Conservation (phyloP, 2,329 filamentous ascomycete species). For the Macroventuria anomochaeta region DNA sequence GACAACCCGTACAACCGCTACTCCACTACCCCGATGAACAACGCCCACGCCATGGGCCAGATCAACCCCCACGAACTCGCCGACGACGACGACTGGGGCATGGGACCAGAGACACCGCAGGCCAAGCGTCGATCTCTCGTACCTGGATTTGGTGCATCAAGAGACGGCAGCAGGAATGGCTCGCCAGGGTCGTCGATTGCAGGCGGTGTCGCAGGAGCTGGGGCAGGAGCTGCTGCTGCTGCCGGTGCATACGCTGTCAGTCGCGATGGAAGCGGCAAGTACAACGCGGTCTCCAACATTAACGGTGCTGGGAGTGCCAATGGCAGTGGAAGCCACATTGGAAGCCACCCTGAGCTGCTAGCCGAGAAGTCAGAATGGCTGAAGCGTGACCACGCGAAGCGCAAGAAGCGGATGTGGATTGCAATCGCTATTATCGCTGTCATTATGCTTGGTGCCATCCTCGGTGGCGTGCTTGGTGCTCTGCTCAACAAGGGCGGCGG, state of each 20-base stretch:
- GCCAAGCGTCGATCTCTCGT: constrained; percentile 66
- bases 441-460: constrained; percentile 72
- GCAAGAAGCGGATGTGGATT: constrained; percentile 71
- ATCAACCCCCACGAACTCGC: constrained; percentile 81
- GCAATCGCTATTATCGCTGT: constrained; percentile 69
- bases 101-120: constrained; percentile 59
- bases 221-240: constrained; percentile 50
- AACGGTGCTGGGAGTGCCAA: constrained; percentile 22
- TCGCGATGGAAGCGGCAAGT: constrained; percentile 56
- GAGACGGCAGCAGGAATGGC: constrained; percentile 50
- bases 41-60: constrained; percentile 48
- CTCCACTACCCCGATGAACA: constrained; percentile 48
- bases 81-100: constrained; percentile 87
- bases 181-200: constrained; percentile 51
- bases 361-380: constrained; percentile 73
- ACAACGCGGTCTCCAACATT: constrained; percentile 60
- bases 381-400: constrained; percentile 59
- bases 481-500: constrained; percentile 62
- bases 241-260: constrained; percentile 26
- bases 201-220: constrained; percentile 51
- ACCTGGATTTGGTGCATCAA: constrained; percentile 55
- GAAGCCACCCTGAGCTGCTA: constrained; percentile 27
- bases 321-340: constrained; percentile 14
- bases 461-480: constrained; percentile 76
- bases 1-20: constrained; percentile 73